Conservation (phyloP, 2,329 filamentous ascomycete genomes). For the Cladobotryum mycophilum region DNA sequence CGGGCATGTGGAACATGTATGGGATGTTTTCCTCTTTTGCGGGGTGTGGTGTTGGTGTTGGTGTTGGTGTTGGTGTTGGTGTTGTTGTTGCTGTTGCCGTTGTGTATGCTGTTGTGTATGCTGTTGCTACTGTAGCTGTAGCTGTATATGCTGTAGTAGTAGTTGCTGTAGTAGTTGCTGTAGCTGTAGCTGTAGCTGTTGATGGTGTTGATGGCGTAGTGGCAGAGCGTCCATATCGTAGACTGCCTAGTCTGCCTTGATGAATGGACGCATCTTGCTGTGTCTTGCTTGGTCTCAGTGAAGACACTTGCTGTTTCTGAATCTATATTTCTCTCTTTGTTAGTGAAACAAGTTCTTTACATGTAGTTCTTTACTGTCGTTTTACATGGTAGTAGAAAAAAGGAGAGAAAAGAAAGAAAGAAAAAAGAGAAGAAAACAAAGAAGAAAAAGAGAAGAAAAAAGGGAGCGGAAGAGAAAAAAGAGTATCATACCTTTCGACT, state of each 20-base stretch:
- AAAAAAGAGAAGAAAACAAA: too few relatives aligned
- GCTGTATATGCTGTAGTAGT: conserved; percentile 11
- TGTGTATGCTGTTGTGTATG: conserved; percentile 14
- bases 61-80: conserved; percentile 11
- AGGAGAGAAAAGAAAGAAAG: too few relatives aligned
- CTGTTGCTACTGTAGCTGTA: conserved; percentile 4
- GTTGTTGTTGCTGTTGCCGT: conserved; percentile 5
- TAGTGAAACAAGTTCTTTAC: too few relatives aligned
- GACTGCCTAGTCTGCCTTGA: not conserved
- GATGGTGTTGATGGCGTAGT: conserved; percentile 15
- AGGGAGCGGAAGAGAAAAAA: too few relatives aligned
- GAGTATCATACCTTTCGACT: too few relatives aligned
- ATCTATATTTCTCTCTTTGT: too few relatives aligned
- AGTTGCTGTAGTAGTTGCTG: conserved; percentile 10
- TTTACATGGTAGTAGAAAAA: too few relatives aligned
- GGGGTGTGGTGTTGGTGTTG: not conserved
- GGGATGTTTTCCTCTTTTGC: not conserved
- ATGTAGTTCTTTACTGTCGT: too few relatives aligned
- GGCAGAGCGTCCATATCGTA: not conserved
- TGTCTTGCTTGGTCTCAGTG: too few relatives aligned
- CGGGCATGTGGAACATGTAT: conserved; percentile 18
- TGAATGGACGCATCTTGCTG: not conserved
- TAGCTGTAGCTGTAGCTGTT: conserved; percentile 4
- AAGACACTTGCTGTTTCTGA: too few relatives aligned
- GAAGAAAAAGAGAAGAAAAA: too few relatives aligned